phyloP scores from a whole-genome alignment of 495 filamentous ascomycete species.

The Lophiotrema nucula region DNA sequence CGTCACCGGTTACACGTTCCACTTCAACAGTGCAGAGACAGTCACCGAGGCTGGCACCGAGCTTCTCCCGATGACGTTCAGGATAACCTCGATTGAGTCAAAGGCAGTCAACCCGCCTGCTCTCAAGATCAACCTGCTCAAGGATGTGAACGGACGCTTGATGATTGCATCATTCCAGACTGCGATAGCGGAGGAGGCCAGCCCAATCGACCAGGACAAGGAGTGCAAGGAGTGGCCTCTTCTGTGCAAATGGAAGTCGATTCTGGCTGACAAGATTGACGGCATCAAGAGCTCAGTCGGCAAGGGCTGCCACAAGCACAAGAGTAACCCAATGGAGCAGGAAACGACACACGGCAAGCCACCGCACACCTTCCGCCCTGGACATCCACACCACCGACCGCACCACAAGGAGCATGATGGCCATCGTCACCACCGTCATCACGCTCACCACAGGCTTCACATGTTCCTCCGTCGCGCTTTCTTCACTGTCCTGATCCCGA shows the following conservation, averaged over 20 bases:
- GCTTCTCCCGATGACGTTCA: conserved; percentile 35
- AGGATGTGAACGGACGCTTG: conserved; percentile 28
- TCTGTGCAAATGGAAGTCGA: conserved; percentile 34
- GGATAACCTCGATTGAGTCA: conserved; percentile 31
- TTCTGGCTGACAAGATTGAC: conserved; percentile 25
- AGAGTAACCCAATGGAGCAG: conserved; percentile 26
- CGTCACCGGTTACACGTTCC: conserved; percentile 31
- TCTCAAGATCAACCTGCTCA: conserved; percentile 30
- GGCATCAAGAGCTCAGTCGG: conserved; percentile 17
- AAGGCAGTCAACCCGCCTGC: conserved; percentile 23
- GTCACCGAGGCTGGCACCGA: conserved; percentile 32
- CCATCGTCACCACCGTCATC: conserved; percentile 30
- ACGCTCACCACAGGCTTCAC: conserved; percentile 21
- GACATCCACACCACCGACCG: conserved; percentile 19
- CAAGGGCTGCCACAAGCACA: conserved; percentile 34
- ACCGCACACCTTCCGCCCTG: conserved; percentile 23
- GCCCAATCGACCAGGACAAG: conserved; percentile 29
- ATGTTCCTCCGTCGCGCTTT: conserved; percentile 30
- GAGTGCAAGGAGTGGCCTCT: conserved; percentile 34
- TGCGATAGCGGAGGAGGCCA: conserved; percentile 16
- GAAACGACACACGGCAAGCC: conserved; percentile 20
- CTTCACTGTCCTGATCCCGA: conserved; percentile 32
- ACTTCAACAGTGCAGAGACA: conserved; percentile 30
- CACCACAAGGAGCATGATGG: conserved; percentile 17
- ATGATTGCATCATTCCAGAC: conserved; percentile 35